A percentile compares a stretch with the other conserved stretches of the same genome.
phyloP scores from a whole-genome alignment of 805 yeast genomes.

The Metschnikowia colocasiae region DNA sequence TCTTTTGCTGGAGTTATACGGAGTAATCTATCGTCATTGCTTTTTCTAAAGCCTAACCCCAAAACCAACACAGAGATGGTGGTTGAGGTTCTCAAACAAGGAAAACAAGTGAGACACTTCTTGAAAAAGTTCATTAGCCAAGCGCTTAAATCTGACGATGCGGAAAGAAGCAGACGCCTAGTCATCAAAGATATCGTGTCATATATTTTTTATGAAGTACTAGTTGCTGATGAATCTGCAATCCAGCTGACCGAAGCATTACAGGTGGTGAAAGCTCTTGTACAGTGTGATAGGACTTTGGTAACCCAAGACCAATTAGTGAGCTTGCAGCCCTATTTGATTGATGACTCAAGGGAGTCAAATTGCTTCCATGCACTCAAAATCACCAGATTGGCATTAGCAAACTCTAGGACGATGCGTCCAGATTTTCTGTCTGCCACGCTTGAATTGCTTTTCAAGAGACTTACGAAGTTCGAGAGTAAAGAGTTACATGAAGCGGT shows the following conservation, averaged over 20 bases:
- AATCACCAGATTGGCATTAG: conserved; percentile 50
- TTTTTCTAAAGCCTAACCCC: conserved; percentile 17
- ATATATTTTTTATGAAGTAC: conserved; percentile 4
- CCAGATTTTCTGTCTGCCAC: conserved; percentile 48
- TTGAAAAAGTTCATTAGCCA: conserved; percentile 4
- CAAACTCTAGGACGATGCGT: conserved; percentile 43
- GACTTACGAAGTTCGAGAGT: conserved; percentile 57
- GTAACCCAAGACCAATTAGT: conserved; percentile 65
- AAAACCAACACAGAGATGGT: neutral
- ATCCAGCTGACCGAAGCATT: conserved; percentile 18
- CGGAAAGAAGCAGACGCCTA: neutral
- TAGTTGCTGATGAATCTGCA: conserved; percentile 4
- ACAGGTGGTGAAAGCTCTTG: conserved; percentile 54
- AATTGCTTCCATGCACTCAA: conserved; percentile 49
- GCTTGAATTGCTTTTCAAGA: conserved; percentile 49
- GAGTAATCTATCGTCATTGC: conserved; percentile 25
- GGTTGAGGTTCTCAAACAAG: neutral
- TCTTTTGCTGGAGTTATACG: conserved; percentile 39
- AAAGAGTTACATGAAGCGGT: conserved; percentile 70
- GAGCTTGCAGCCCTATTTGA: conserved; percentile 60
- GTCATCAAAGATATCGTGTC: conserved; percentile 3
- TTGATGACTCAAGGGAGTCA: conserved; percentile 43
- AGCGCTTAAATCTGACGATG: neutral
- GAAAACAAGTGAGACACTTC: conserved; percentile 25
- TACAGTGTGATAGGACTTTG: conserved; percentile 49